These are phyloP conservation scores for Zygoascus bituminiphila DNA, from an alignment of 805 yeast species.

Conservation along the genomic window DNA sequence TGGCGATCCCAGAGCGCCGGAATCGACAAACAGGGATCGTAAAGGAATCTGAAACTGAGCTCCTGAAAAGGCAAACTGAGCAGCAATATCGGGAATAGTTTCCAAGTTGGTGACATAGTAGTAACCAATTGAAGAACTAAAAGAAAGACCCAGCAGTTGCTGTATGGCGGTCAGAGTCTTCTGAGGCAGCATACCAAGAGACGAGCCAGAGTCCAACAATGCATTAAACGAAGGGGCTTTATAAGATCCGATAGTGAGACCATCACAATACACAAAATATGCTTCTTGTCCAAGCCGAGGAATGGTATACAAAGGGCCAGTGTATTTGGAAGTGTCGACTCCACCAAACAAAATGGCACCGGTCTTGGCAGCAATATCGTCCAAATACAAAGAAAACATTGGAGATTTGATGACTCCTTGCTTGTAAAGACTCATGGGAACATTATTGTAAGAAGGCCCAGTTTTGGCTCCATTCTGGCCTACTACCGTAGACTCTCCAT, in stretches of 20 bases:
- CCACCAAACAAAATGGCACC: constrained; percentile 40
- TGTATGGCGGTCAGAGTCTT: constrained; percentile 3
- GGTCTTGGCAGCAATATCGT: constrained; percentile 25
- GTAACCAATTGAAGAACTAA: constrained; percentile 2
- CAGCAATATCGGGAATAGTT: constrained; percentile 4
- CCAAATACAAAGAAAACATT: constrained; percentile 55
- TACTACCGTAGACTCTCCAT: constrained; percentile 24
- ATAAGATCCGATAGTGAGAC: constrained; percentile 7
- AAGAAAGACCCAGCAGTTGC: constrained; percentile 3
- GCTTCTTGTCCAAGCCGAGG: constrained; percentile 22
- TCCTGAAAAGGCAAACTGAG: constrained; percentile 19
- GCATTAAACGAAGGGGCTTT: constrained; percentile 21
- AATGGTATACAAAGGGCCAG: constrained; percentile 31
- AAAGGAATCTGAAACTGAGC: constrained; percentile 19
- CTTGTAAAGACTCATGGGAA: constrained; percentile 47
- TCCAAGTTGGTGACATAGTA: constrained; percentile 6
- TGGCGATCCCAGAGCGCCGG: constrained; percentile 8
- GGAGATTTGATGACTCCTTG: constrained; percentile 47
- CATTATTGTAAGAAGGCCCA: constrained; percentile 39
- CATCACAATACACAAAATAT: constrained; percentile 20
- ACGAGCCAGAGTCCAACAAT: constrained; percentile 47
- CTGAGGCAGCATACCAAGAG: constrained; percentile 26
- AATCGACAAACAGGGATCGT: constrained; percentile 15
- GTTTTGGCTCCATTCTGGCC: constrained; percentile 3
- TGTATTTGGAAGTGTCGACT: constrained; percentile 37